Evolutionary conservation across 768 basidiomycete genomes (phyloP), one percentile per base, ranked within the genome.

Genomic region (Boletales sp.): DNA sequence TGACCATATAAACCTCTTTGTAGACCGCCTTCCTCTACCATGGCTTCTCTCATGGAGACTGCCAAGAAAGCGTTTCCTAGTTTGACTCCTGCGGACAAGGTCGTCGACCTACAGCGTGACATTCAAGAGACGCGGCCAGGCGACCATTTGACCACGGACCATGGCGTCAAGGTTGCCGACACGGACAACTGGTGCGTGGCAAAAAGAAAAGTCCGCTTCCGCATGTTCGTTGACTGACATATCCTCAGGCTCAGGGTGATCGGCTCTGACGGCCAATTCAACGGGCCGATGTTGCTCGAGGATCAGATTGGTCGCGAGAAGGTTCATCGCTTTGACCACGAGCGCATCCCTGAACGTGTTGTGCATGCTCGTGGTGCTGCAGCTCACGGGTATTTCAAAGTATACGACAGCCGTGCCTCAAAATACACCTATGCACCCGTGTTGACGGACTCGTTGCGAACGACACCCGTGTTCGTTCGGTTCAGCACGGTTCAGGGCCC

Each of bases 401-500:
- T 87, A 4, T 78, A 73, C 44, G 82, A 90, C 64, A 73, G 81
- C 49, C 69, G 79, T 11, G 82, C 91, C 39, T 76, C 80, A 4
- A 84, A 88, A 56, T 83, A 85, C 65, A 88, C 89, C 4, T 76
- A 63, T 48, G 87, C 91, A 0, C 69, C 73, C 8, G 85, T 88
- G 14, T 66, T 94, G 55, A 90, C 83, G 15, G 88, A 92, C 60
- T 68, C 88, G 0, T 78, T 78, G 36, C 76, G 85, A 40, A 79
- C 76, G 0, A 95, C 90, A 0, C 84, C 91, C 1, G 77, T 81
- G 6, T 94, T 93, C 61, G 75, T 87, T 25, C 82, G 94, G 33
- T 94, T 94, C 74, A 86, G 83, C 49, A 94, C 92, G 0, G 93
- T 94, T 0, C 82, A 84, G 54, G 90, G 91, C 1, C 78, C 84